Conservation (phyloP, 2,329 filamentous ascomycete species). For the Hirsutella thompsonii region DNA sequence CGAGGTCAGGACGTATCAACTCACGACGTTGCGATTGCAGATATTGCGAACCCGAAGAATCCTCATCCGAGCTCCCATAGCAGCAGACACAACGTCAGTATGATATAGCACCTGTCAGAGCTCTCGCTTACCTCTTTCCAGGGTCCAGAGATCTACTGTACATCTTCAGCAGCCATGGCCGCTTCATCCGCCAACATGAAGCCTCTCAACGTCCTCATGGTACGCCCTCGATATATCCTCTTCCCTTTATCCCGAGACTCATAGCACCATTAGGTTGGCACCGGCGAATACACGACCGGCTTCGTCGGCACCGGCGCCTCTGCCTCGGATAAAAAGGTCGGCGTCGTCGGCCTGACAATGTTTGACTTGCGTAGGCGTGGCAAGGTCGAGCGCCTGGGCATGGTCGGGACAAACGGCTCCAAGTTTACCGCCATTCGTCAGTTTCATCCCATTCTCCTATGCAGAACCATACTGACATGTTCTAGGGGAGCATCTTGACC, state of each 20-base stretch:
- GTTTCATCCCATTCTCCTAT: slow-evolving; percentile 15
- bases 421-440: slow-evolving; percentile 87
- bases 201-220: slow-evolving; percentile 57
- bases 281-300: slow-evolving; percentile 92
- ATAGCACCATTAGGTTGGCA: slow-evolving; percentile 50
- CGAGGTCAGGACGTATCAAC: no score
- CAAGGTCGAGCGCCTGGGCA: slow-evolving; percentile 74
- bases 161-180: not conserved
- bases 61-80: no score
- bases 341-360: slow-evolving; percentile 79
- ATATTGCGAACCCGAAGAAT: no score
- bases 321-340: slow-evolving; percentile 89
- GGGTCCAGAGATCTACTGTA: no score
- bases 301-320: slow-evolving; percentile 78
- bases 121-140: no score
- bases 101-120: no score
- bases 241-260: not conserved
- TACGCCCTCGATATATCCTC: slow-evolving; percentile 17
- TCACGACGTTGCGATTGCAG: no score
- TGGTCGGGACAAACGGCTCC: slow-evolving; percentile 79
- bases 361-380: slow-evolving; percentile 81
- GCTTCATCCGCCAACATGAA: slow-evolving; percentile 29
- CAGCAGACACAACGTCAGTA: no score
- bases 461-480: not conserved
- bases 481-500: slow-evolving; percentile 65